Conservation (phyloP, 1,284 basidiomycete species). For the Phellopilus nigrolimitatus region DNA sequence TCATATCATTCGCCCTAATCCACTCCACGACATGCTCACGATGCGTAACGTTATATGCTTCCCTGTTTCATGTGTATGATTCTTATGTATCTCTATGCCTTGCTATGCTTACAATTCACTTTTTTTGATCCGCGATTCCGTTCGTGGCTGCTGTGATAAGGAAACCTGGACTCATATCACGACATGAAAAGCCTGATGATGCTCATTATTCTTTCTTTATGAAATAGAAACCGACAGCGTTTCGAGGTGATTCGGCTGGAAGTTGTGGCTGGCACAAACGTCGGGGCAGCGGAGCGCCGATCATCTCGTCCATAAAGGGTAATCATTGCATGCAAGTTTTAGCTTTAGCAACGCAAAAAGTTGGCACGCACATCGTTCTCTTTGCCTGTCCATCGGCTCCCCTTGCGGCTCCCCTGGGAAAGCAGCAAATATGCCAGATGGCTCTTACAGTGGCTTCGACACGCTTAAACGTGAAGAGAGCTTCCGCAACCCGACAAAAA, state of each 20-base stretch:
- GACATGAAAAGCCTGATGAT: not conserved
- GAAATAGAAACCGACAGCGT: too few species aligned
- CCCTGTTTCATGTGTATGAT: conserved; percentile 7
- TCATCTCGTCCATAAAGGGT: not conserved
- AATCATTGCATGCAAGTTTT: not conserved
- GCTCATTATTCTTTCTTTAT: conserved; percentile 1
- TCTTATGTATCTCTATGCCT: conserved; percentile 6
- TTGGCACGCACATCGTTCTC: not conserved
- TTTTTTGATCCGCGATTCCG: not conserved
- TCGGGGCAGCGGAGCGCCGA: too few species aligned
- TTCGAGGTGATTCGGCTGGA: too few species aligned
- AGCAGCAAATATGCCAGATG: conserved; percentile 15
- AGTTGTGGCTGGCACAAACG: too few species aligned
- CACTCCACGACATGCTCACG: not conserved
- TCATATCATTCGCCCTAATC: not conserved
- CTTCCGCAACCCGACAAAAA: conserved; percentile 75
- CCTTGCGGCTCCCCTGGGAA: not conserved
- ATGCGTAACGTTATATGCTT: not conserved
- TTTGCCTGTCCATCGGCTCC: not conserved
- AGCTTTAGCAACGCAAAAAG: not conserved
- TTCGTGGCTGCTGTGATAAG: not conserved
- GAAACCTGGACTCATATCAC: too few species aligned
- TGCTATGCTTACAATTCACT: conserved; percentile 1
- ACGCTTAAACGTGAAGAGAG: conserved; percentile 81
- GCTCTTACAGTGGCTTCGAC: conserved; percentile 48